Percentiles rank a stretch among this genome's conserved stretches.
Evolutionary conservation across 768 basidiomycete genomes (phyloP).

Genomic region (Neoboletus brunneissimus): DNA sequence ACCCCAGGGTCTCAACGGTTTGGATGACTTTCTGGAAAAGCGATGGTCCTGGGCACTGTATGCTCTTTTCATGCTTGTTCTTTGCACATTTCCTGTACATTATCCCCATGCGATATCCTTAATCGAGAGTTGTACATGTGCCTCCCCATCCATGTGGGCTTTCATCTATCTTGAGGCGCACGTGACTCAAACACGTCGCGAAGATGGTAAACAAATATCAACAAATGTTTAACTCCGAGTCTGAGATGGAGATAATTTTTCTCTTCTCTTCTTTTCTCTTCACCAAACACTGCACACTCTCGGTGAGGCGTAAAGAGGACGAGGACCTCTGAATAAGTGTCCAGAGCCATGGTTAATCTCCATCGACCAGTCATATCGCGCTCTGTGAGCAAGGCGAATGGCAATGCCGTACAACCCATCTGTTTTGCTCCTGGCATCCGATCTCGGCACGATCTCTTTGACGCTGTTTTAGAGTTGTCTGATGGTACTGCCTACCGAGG

Average conservation of each 20-base stretch:
- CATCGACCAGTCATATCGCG: conserved; percentile 46
- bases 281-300: conserved; percentile 41
- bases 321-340: conserved; percentile 11
- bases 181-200: conserved; percentile 1
- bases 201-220: conserved; percentile 23
- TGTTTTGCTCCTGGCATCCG: conserved; percentile 31
- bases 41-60: not conserved
- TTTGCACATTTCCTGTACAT: not conserved
- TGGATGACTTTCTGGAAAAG: not conserved
- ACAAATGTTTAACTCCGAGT: conserved; percentile 12
- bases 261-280: conserved; percentile 44
- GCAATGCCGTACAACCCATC: conserved; percentile 35
- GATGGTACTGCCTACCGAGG: conserved; percentile 90
- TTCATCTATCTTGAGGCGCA: not conserved
- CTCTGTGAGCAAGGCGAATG: conserved; percentile 38
- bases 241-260: conserved; percentile 10
- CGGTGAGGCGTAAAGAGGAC: conserved; percentile 51
- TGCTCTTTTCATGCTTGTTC: not conserved
- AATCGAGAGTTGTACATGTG: not conserved
- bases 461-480: conserved; percentile 81
- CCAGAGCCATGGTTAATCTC: conserved; percentile 21
- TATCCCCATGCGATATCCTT: not conserved
- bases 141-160: not conserved
- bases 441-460: conserved; percentile 30
- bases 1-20: conserved; percentile 4